These are phyloP conservation scores for Eremochloa ophiuroides DNA, from an alignment of 176 grass and related monocot genomes.

Conservation along the genomic window DNA sequence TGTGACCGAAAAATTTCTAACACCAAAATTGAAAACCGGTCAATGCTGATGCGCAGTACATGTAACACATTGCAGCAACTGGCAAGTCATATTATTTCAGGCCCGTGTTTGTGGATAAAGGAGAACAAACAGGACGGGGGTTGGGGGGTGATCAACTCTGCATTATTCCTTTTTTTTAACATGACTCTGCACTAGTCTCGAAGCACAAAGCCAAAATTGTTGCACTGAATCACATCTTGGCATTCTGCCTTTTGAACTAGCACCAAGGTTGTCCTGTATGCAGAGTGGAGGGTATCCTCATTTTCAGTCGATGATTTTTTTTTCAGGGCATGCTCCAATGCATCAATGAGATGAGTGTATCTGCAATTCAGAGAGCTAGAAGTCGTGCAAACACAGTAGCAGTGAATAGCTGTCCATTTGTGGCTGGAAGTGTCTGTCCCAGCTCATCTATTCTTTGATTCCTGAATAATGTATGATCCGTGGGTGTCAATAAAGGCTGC, in stretches of 20 bases:
- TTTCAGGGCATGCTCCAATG: not conserved
- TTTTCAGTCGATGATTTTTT: not conserved
- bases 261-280: not conserved
- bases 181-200: not conserved
- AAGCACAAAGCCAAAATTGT: not conserved
- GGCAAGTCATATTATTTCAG: not conserved
- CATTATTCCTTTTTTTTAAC: not conserved
- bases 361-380: not conserved
- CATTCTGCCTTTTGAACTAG: not conserved
- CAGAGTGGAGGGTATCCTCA: not conserved
- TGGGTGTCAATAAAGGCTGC: conserved; percentile 11
- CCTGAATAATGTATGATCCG: not conserved
- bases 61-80: not conserved
- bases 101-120: not conserved
- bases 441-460: not conserved
- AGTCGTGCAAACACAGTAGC: not conserved
- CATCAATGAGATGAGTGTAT: not conserved
- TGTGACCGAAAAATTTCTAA: no score
- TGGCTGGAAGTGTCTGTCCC: not conserved
- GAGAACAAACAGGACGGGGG: not conserved
- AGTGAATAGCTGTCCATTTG: conserved; percentile 9
- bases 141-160: no score
- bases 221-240: not conserved
- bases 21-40: no score
- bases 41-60: not conserved